phyloP scores from a whole-genome alignment of 2,329 filamentous ascomycete genomes.

The Juglanconis sp. region DNA sequence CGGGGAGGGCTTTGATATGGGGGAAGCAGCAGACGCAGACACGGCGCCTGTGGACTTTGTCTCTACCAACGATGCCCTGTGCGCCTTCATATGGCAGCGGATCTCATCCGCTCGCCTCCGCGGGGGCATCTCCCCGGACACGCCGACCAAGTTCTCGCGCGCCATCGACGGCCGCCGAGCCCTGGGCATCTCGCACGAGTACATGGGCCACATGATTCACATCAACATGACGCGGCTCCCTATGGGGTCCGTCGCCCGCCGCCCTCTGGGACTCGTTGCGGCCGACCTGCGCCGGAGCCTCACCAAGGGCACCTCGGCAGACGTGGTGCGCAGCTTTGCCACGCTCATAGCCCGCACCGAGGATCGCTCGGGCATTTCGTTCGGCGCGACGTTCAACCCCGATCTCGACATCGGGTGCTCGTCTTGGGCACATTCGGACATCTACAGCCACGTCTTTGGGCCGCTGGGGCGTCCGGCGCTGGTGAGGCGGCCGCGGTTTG shows the following conservation, averaged over 20 bases:
- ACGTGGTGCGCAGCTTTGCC: no score
- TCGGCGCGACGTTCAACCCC: no score
- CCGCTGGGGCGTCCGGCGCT: background rate
- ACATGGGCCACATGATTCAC: constrained; percentile 27
- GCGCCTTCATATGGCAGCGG: constrained; percentile 32
- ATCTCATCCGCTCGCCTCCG: constrained; percentile 24
- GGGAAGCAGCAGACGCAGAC: background rate
- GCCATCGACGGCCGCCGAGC: constrained; percentile 26
- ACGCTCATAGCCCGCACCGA: no score
- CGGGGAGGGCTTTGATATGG: background rate
- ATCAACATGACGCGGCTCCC: no score
- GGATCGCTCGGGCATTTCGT: no score
- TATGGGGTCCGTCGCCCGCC: no score
- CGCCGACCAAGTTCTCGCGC: constrained; percentile 24
- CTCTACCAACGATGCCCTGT: constrained; percentile 29
- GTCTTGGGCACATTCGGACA: background rate
- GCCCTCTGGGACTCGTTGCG: no score
- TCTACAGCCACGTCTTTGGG: background rate
- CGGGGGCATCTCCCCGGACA: background rate
- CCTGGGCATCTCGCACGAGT: constrained; percentile 24
- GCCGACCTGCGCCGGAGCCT: no score
- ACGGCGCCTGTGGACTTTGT: constrained; percentile 23
- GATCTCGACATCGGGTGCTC: background rate
- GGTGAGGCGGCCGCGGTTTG: background rate
- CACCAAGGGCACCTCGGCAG: no score